Evolutionary conservation across 371 early-diverging fungal genomes (phyloP).

Genomic region (Basidiobolus meristosporus): DNA sequence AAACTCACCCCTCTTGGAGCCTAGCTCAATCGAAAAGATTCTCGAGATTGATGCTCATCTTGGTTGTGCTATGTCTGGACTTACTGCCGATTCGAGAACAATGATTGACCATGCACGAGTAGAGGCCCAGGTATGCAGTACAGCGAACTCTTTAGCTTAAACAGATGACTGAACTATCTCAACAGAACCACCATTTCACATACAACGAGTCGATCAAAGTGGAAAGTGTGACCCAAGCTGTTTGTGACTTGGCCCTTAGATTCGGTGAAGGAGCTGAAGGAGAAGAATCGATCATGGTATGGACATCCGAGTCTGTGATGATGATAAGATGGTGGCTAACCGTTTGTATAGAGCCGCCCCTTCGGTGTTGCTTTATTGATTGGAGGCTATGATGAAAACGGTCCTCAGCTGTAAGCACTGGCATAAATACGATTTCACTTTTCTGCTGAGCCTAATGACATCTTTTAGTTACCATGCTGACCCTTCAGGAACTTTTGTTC

Average conservation of each 20-base stretch:
- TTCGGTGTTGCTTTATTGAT: slow-evolving; percentile 98
- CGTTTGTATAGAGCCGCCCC: slow-evolving; percentile 59
- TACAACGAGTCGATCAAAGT: slow-evolving; percentile 90
- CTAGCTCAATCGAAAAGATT: slow-evolving; percentile 91
- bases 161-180: not conserved
- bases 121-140: slow-evolving; percentile 66
- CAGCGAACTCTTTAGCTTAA: too few species aligned
- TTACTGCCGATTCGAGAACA: slow-evolving; percentile 90
- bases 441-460: not conserved
- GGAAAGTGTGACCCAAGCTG: slow-evolving; percentile 89
- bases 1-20: slow-evolving; percentile 79
- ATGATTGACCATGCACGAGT: slow-evolving; percentile 95
- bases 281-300: slow-evolving; percentile 88
- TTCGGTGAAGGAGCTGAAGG: slow-evolving; percentile 95
- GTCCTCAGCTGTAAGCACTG: slow-evolving; percentile 82
- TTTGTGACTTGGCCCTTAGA: slow-evolving; percentile 90
- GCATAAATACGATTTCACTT: slow-evolving; percentile 3
- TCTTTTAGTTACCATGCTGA: slow-evolving; percentile 69
- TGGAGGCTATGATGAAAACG: slow-evolving; percentile 93
- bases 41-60: slow-evolving; percentile 88
- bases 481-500: slow-evolving; percentile 89
- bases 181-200: slow-evolving; percentile 81
- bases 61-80: slow-evolving; percentile 94
- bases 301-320: slow-evolving; percentile 1
- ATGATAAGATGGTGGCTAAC: not conserved